phyloP scores from a whole-genome alignment of 495 filamentous ascomycete species.

The Xylaria grammica region DNA sequence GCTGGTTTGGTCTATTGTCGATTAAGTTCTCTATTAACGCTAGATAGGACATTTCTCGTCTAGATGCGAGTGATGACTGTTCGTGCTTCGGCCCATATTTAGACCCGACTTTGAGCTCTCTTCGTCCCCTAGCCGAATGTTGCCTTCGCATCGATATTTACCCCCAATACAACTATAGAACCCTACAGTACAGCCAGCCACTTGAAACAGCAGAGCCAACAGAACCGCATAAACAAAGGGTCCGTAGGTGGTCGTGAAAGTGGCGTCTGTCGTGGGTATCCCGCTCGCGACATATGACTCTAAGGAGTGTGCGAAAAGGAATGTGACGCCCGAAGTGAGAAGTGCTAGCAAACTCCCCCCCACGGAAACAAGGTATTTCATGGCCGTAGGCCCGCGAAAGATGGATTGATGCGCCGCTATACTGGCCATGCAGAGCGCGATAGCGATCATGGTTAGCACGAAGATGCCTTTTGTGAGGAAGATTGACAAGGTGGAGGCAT shows the following conservation, averaged over 20 bases:
- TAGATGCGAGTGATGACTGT: not conserved
- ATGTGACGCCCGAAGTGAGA: conserved; percentile 5
- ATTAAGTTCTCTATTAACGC: too few species aligned
- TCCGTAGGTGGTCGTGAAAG: not conserved
- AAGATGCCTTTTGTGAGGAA: conserved; percentile 1
- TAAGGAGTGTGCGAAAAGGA: conserved; percentile 10
- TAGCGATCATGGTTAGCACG: conserved; percentile 7
- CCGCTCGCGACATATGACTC: not conserved
- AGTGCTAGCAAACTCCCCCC: not conserved
- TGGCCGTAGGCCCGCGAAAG: not conserved
- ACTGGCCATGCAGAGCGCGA: not conserved
- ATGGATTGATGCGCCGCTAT: conserved; percentile 10
- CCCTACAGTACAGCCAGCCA: conserved; percentile 1
- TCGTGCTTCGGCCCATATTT: not conserved
- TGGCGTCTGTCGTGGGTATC: not conserved
- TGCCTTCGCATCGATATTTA: conserved; percentile 15
- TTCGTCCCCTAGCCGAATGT: not conserved
- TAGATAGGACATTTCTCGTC: too few species aligned
- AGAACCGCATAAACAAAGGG: not conserved
- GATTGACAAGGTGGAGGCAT: not conserved
- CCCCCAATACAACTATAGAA: conserved; percentile 22
- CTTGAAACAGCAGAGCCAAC: conserved; percentile 3
- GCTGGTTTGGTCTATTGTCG: too few species aligned
- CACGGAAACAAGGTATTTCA: not conserved
- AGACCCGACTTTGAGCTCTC: not conserved